Conservation (phyloP, 2,329 filamentous ascomycete species). For the Geoglossum cookeanum region DNA sequence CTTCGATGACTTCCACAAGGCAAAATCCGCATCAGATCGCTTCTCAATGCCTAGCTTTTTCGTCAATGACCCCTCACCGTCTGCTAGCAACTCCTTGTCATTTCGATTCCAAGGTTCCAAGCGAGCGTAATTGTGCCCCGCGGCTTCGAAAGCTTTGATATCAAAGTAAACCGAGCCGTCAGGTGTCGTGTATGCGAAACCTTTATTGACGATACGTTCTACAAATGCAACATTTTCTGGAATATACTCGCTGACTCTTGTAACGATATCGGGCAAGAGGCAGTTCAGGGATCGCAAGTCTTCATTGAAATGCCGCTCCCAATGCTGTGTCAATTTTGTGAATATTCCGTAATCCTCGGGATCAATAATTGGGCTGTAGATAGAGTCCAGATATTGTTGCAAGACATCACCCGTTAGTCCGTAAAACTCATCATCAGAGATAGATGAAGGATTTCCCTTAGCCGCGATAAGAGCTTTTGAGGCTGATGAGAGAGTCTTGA, state of each 20-base stretch:
- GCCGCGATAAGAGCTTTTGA: slow-evolving; percentile 27
- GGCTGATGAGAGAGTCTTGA: slow-evolving; percentile 40
- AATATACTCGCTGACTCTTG: slow-evolving; percentile 82
- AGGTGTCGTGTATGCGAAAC: slow-evolving; percentile 56
- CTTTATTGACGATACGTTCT: slow-evolving; percentile 62
- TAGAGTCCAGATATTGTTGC: slow-evolving; percentile 59
- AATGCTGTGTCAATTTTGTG: slow-evolving; percentile 66
- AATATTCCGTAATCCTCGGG: slow-evolving; percentile 56
- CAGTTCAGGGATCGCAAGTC: slow-evolving; percentile 83
- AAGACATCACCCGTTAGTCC: slow-evolving; percentile 47
- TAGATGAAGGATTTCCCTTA: slow-evolving; percentile 14
- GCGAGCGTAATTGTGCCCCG: slow-evolving; percentile 69
- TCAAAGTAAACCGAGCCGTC: slow-evolving; percentile 92
- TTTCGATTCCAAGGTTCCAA: slow-evolving; percentile 71
- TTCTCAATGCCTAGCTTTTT: slow-evolving; percentile 41
- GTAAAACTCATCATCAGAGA: slow-evolving; percentile 31
- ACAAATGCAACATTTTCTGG: slow-evolving; percentile 75
- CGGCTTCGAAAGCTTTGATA: slow-evolving; percentile 65
- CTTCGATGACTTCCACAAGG: slow-evolving; percentile 84
- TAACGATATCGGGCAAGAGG: slow-evolving; percentile 60
- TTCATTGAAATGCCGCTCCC: slow-evolving; percentile 71
- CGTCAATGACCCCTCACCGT: slow-evolving; percentile 69
- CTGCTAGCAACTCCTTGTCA: slow-evolving; percentile 64
- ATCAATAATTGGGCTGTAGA: slow-evolving; percentile 36
- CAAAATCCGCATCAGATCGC: slow-evolving; percentile 65